Evolutionary conservation across 139 green algal genomes (phyloP).

Genomic region (Ulvella scutata): DNA sequence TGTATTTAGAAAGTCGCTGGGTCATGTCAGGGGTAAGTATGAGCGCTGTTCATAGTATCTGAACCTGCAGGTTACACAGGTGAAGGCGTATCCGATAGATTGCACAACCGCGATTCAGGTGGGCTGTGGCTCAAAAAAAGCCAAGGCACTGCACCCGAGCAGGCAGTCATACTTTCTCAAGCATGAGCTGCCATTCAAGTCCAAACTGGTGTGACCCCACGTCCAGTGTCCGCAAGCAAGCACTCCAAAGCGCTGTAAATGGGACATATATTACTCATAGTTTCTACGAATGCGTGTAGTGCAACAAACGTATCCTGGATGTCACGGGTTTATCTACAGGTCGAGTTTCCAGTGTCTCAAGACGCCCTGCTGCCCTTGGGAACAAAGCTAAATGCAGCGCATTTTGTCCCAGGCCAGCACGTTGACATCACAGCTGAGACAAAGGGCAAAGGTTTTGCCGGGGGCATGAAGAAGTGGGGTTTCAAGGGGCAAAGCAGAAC

Average conservation of each 20-base stretch:
- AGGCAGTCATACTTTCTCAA: conserved; percentile 12
- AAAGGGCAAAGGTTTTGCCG: conserved; percentile 76
- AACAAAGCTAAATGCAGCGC: conserved; percentile 48
- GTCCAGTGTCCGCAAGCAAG: not conserved
- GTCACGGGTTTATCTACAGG: conserved; percentile 48
- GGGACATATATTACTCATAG: not conserved
- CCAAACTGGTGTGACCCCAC: not conserved
- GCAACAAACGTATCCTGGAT: not conserved
- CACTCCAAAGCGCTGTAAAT: not conserved
- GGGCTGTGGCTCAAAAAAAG: conserved; percentile 43
- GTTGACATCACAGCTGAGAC: conserved; percentile 82
- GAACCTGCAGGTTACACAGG: conserved; percentile 58
- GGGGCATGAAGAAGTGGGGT: conserved; percentile 86
- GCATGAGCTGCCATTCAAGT: not conserved
- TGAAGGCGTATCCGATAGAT: conserved; percentile 52
- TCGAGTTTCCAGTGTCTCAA: conserved; percentile 71
- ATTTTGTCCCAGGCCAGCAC: conserved; percentile 85
- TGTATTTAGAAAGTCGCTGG: not conserved
- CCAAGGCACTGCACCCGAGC: conserved; percentile 43
- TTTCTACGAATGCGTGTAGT: not conserved
- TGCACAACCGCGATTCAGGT: conserved; percentile 72
- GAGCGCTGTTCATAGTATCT: not conserved
- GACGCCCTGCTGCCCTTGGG: conserved; percentile 80
- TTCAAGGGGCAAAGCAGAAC: conserved; percentile 78
- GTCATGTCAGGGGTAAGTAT: not conserved